Evolutionary conservation across 495 filamentous ascomycete species (phyloP).

Genomic region (Aspergillus biplanus): DNA sequence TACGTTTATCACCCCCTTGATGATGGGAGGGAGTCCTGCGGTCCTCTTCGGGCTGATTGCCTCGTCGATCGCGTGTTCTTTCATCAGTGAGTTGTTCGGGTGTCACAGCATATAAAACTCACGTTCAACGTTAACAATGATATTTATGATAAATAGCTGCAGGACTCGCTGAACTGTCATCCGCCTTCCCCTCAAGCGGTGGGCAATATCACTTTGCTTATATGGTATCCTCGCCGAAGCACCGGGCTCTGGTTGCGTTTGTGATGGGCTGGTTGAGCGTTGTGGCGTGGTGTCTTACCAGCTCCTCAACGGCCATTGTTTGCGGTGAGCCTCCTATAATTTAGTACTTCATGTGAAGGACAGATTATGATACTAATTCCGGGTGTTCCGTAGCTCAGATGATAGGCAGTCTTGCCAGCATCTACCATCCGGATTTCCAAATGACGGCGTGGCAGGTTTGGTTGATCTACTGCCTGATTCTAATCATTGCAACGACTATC

Average conservation of each 20-base stretch:
- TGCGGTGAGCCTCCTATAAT: constrained; percentile 14
- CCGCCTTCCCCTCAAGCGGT: constrained; percentile 48
- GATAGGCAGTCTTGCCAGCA: constrained; percentile 22
- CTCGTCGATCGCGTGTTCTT: constrained; percentile 17
- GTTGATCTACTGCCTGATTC: constrained; percentile 24
- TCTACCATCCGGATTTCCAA: constrained; percentile 26
- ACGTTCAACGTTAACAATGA: no score
- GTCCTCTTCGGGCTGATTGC: constrained; percentile 24
- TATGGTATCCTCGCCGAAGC: constrained; percentile 26
- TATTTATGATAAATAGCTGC: no score
- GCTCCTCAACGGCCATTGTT: constrained; percentile 21
- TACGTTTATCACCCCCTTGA: constrained; percentile 21
- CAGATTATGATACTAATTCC: background rate
- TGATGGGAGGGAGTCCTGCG: constrained; percentile 20
- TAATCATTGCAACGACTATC: constrained; percentile 9
- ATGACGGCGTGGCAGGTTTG: constrained; percentile 29
- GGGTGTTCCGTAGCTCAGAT: constrained; percentile 16
- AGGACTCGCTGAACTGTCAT: constrained; percentile 51
- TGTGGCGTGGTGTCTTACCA: constrained; percentile 26
- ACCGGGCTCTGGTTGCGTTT: constrained; percentile 25
- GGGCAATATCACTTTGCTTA: constrained; percentile 55
- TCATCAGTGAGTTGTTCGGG: constrained; percentile 21
- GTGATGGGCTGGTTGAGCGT: constrained; percentile 33
- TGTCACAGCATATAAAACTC: no score
- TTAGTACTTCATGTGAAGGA: background rate